Percentiles rank a stretch among this genome's conserved stretches.
Evolutionary conservation across 2,329 filamentous ascomycete species (phyloP).

Genomic region (Podosphaera fusca): DNA sequence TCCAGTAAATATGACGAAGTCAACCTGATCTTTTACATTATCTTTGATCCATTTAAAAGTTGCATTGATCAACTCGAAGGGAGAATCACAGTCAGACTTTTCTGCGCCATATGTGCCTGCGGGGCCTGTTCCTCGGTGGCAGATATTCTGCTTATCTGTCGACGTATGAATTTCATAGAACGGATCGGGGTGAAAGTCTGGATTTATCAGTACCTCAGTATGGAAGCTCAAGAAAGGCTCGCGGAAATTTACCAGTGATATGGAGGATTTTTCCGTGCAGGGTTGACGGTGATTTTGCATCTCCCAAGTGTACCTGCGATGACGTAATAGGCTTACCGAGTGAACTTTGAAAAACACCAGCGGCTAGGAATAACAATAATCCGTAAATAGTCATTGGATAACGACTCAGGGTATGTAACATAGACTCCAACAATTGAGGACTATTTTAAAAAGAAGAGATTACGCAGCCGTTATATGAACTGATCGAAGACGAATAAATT

Average conservation of each 20-base stretch:
- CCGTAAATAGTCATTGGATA: neutral
- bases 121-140: conserved; percentile 54
- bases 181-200: conserved; percentile 80
- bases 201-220: conserved; percentile 7
- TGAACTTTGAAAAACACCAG: neutral
- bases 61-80: conserved; percentile 56
- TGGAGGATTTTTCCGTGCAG: conserved; percentile 63
- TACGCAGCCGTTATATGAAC: no score
- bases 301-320: conserved; percentile 12
- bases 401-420: no score
- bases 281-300: conserved; percentile 15
- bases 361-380: neutral
- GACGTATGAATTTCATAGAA: conserved; percentile 65
- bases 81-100: conserved; percentile 73
- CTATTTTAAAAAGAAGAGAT: no score
- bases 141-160: conserved; percentile 43
- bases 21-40: conserved; percentile 54
- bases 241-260: conserved; percentile 45
- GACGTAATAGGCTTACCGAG: neutral
- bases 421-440: no score
- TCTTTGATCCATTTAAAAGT: conserved; percentile 75
- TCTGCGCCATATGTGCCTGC: conserved; percentile 70
- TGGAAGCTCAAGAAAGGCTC: conserved; percentile 7
- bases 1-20: conserved; percentile 86
- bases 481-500: no score